These are phyloP conservation scores for Coleophoma crateriformis DNA, from an alignment of 2,329 filamentous ascomycete genomes.

Conservation along the genomic window DNA sequence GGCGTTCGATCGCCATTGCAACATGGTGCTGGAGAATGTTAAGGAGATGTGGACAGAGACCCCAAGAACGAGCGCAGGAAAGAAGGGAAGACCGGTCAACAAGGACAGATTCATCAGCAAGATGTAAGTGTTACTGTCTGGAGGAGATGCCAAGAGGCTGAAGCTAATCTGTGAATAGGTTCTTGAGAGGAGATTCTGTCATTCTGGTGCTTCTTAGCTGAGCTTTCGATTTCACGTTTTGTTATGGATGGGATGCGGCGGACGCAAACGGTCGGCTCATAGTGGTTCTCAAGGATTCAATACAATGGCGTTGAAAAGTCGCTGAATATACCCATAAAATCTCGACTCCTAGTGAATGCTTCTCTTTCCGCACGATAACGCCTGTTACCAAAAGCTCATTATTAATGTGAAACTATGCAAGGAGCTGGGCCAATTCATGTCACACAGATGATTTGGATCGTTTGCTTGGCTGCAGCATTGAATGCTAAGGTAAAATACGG, in stretches of 20 bases:
- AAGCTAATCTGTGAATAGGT: conserved; percentile 18
- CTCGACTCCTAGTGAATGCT: background rate
- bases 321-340: conserved; percentile 11
- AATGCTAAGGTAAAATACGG: too few relatives aligned
- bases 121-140: conserved; percentile 56
- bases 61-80: conserved; percentile 73
- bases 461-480: too few relatives aligned
- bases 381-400: too few relatives aligned
- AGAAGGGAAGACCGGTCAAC: conserved; percentile 87
- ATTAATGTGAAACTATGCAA: too few relatives aligned
- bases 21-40: conserved; percentile 96
- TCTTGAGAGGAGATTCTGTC: conserved; percentile 30
- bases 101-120: conserved; percentile 99
- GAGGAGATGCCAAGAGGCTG: conserved; percentile 4
- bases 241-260: conserved; percentile 7
- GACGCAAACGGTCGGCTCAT: background rate
- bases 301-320: conserved; percentile 22
- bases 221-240: conserved; percentile 9
- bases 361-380: too few relatives aligned
- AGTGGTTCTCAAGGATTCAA: conserved; percentile 15
- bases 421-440: too few relatives aligned
- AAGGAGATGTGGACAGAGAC: conserved; percentile 99
- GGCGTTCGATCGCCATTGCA: conserved; percentile 97
- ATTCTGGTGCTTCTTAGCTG: conserved; percentile 29
- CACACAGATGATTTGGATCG: too few relatives aligned